These are phyloP conservation scores for Flammula alnicola DNA, from an alignment of 1,284 basidiomycete species.

Conservation along the genomic window DNA sequence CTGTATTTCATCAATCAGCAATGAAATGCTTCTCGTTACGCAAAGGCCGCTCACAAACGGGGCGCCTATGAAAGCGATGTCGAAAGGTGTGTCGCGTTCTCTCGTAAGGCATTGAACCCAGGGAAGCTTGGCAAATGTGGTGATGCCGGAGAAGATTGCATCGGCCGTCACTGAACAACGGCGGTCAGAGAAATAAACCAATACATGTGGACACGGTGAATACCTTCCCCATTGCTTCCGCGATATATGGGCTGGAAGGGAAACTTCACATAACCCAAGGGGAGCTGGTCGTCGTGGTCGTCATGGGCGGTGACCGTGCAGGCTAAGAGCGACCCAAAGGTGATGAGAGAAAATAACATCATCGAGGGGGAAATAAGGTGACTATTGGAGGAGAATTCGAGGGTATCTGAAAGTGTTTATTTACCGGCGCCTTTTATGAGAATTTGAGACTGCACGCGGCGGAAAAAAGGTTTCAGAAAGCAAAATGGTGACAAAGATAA, in stretches of 20 bases:
- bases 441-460: constrained; percentile 3
- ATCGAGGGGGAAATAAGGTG: constrained; percentile 28
- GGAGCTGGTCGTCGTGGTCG: constrained; percentile 56
- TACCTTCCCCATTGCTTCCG: constrained; percentile 58
- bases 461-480: constrained; percentile 2
- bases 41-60: constrained; percentile 61
- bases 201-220: constrained; percentile 1
- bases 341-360: constrained; percentile 27
- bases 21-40: not conserved
- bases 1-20: constrained; percentile 36
- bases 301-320: constrained; percentile 45
- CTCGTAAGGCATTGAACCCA: constrained; percentile 75
- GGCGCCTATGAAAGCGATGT: constrained; percentile 80
- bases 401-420: not conserved
- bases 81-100: constrained; percentile 58
- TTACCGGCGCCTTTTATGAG: constrained; percentile 15
- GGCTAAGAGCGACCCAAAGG: constrained; percentile 27
- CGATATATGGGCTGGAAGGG: constrained; percentile 62
- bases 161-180: constrained; percentile 59
- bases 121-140: constrained; percentile 76
- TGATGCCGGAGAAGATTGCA: constrained; percentile 74
- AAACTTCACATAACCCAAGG: constrained; percentile 65
- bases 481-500: constrained; percentile 16
- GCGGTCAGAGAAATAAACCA: constrained; percentile 6
- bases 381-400: not conserved